These are phyloP conservation scores for Pseudovirgaria hyperparasitica DNA, from an alignment of 2,329 filamentous ascomycete species.

Conservation along the genomic window DNA sequence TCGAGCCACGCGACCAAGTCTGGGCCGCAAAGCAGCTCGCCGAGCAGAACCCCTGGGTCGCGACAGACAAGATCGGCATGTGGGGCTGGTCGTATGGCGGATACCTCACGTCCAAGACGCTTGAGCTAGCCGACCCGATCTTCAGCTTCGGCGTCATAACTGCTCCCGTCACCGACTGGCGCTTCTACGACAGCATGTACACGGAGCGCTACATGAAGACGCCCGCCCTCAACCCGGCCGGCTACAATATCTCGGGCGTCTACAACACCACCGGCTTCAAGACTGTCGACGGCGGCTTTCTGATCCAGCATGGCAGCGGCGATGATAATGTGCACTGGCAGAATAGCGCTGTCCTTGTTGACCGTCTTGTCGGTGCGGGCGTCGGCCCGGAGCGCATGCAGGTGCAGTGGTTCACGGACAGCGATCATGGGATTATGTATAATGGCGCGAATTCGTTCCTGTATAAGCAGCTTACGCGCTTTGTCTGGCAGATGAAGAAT, in stretches of 20 bases:
- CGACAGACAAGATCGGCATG: slow-evolving; percentile 48
- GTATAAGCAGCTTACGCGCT: slow-evolving; percentile 50
- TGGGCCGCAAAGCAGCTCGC: slow-evolving; percentile 49
- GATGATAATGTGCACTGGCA: slow-evolving; percentile 66
- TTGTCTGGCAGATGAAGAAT: slow-evolving; percentile 49
- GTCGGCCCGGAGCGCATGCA: slow-evolving; percentile 50
- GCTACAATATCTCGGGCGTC: slow-evolving; percentile 50
- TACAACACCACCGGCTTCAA: slow-evolving; percentile 47
- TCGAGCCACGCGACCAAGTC: slow-evolving; percentile 55
- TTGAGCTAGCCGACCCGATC: slow-evolving; percentile 47
- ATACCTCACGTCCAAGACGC: slow-evolving; percentile 52
- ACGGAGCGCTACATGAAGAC: slow-evolving; percentile 64
- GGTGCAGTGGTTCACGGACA: slow-evolving; percentile 53
- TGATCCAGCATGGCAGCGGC: slow-evolving; percentile 53
- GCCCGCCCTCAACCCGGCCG: slow-evolving; percentile 40
- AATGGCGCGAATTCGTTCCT: slow-evolving; percentile 43
- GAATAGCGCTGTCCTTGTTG: slow-evolving; percentile 48
- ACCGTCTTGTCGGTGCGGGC: slow-evolving; percentile 45
- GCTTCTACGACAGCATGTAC: slow-evolving; percentile 60
- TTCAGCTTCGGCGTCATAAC: slow-evolving; percentile 53
- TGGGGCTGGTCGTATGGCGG: slow-evolving; percentile 60
- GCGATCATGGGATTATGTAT: slow-evolving; percentile 48
- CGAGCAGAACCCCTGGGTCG: slow-evolving; percentile 39
- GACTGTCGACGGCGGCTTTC: slow-evolving; percentile 45
- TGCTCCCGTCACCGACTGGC: slow-evolving; percentile 55